Conservation (phyloP, 805 yeast genomes). For the Zygotorulaspora florentina region DNA sequence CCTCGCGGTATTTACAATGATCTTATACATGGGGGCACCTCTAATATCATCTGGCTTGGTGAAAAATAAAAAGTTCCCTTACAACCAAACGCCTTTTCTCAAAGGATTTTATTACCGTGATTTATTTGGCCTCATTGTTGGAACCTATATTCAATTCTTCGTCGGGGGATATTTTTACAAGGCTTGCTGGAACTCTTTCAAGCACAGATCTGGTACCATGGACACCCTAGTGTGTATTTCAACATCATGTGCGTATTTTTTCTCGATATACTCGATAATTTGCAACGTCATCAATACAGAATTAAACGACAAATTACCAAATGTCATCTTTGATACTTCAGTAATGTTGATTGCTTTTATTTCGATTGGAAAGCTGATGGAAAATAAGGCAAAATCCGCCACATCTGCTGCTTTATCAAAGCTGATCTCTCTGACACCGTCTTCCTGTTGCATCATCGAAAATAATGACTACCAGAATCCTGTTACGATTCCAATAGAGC, state of each 20-base stretch:
- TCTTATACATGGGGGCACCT: conserved; percentile 46
- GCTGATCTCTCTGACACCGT: conserved; percentile 75
- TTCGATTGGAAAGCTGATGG: conserved; percentile 85
- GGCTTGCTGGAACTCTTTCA: conserved; percentile 60
- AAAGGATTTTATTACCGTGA: conserved; percentile 35
- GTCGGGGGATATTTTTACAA: conserved; percentile 66
- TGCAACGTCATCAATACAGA: conserved; percentile 38
- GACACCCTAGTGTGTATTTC: conserved; percentile 84
- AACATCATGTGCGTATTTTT: conserved; percentile 70
- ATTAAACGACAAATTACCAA: conserved; percentile 47
- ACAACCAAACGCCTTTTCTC: conserved; percentile 15
- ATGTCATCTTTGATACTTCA: conserved; percentile 77
- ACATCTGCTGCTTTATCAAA: conserved; percentile 86
- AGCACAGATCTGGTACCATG: conserved; percentile 79
- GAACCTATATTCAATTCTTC: conserved; percentile 55
- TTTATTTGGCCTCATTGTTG: conserved; percentile 60
- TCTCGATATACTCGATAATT: conserved; percentile 62
- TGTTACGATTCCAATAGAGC: conserved; percentile 59
- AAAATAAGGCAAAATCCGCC: conserved; percentile 87
- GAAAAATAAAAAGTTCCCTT: conserved; percentile 35
- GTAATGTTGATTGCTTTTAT: conserved; percentile 82
- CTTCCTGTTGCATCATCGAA: conserved; percentile 61
- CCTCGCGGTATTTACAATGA: conserved; percentile 61
- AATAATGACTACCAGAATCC: conserved; percentile 29
- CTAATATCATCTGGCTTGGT: conserved; percentile 29